These are phyloP conservation scores for Calonectria fujianensis DNA, from an alignment of 2,329 filamentous ascomycete species.

Conservation along the genomic window DNA sequence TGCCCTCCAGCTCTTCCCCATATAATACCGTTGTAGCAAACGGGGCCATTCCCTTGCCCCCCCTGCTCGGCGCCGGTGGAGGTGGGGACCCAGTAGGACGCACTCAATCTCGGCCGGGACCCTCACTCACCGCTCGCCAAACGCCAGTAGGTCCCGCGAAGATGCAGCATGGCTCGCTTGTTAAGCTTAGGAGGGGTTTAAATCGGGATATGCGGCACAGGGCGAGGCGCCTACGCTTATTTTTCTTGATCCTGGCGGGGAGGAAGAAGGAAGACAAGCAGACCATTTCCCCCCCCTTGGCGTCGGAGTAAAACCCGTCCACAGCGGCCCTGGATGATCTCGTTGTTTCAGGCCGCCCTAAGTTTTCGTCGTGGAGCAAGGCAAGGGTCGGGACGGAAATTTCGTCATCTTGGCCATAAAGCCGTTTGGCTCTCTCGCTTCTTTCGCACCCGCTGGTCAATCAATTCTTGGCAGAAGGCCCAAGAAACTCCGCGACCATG, in stretches of 20 bases:
- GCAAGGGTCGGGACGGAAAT: slow-evolving; percentile 11
- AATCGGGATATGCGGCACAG: slow-evolving; percentile 5
- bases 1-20: not conserved
- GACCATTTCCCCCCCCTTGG: not conserved
- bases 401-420: slow-evolving; percentile 18
- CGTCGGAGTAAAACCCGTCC: slow-evolving; percentile 11
- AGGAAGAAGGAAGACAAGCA: not conserved
- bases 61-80: slow-evolving; percentile 19
- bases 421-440: slow-evolving; percentile 17
- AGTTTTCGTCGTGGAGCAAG: not conserved
- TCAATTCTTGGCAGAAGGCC: slow-evolving; percentile 36
- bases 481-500: slow-evolving; percentile 16
- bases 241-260: not conserved
- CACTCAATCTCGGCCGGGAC: slow-evolving; percentile 27
- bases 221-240: slow-evolving; percentile 10
- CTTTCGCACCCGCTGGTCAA: slow-evolving; percentile 27
- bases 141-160: not conserved
- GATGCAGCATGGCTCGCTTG: not conserved
- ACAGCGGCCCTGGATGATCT: slow-evolving; percentile 3
- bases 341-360: slow-evolving; percentile 34
- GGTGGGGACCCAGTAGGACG: not conserved
- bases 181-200: slow-evolving; percentile 33
- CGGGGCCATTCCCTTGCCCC: not conserved
- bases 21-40: slow-evolving; percentile 17
- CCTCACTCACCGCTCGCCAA: slow-evolving; percentile 20